Conservation (phyloP, 305 asterid genomes). For the Caryopteris hybrid region DNA sequence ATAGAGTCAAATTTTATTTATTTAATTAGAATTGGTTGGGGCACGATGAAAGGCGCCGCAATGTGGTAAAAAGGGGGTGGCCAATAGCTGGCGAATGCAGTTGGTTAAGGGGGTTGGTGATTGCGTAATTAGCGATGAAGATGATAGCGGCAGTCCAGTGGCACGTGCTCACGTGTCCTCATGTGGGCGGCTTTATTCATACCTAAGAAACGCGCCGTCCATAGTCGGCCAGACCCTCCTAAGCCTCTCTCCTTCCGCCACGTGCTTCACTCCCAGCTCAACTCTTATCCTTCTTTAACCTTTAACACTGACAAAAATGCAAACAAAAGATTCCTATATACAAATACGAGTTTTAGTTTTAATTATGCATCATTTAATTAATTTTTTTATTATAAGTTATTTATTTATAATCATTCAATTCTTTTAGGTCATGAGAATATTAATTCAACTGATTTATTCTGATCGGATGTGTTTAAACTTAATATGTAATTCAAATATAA, state of each 20-base stretch:
- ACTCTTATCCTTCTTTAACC: background rate
- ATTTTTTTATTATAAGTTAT: no score
- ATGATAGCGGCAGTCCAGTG: conserved; percentile 18
- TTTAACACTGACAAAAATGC: background rate
- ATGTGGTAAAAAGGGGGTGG: conserved; percentile 5
- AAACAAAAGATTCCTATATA: background rate
- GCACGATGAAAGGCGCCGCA: conserved; percentile 21
- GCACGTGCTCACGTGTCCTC: conserved; percentile 37
- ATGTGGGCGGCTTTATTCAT: conserved; percentile 24
- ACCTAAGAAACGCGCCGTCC: conserved; percentile 35
- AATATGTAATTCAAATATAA: no score
- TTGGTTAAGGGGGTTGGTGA: background rate
- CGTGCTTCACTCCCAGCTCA: conserved; percentile 33
- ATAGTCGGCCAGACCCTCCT: conserved; percentile 28
- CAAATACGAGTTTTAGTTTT: no score
- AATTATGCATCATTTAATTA: no score
- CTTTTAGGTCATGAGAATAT: no score
- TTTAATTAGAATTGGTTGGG: no score
- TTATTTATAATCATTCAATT: no score
- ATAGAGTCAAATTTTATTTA: no score
- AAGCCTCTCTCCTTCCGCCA: conserved; percentile 34
- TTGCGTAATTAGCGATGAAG: conserved; percentile 28
- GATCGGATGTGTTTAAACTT: no score
- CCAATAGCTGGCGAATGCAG: no score
- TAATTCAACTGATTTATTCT: no score